Percentiles rank a stretch among this genome's conserved stretches.
Conservation (phyloP, 2,329 filamentous ascomycete species). For the Chaetomiaceae sp. region DNA sequence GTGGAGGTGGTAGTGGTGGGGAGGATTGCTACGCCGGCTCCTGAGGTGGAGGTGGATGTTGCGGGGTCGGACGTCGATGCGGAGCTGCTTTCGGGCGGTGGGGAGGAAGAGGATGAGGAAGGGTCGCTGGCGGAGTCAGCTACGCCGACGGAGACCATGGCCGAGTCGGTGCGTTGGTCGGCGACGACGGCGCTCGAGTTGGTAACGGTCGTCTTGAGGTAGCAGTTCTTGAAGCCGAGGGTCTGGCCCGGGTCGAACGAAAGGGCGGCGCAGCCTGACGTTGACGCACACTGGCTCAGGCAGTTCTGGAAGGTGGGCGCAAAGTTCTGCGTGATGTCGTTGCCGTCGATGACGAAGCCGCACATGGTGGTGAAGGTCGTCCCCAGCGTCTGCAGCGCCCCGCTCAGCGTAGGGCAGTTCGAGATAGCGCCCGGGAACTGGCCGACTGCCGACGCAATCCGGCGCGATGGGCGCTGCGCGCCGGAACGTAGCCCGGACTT, state of each 20-base stretch:
- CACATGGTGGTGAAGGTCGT: slow-evolving; percentile 24
- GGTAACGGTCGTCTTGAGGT: slow-evolving; percentile 23
- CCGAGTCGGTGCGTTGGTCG: slow-evolving; percentile 25
- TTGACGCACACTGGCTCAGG: slow-evolving; percentile 24
- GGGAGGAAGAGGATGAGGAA: not conserved
- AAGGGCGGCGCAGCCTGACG: slow-evolving; percentile 24
- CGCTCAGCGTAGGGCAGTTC: slow-evolving; percentile 24
- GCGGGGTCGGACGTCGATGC: not conserved
- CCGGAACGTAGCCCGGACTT: slow-evolving; percentile 16
- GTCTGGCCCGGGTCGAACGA: slow-evolving; percentile 24
- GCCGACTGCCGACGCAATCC: slow-evolving; percentile 25
- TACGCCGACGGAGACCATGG: slow-evolving; percentile 14
- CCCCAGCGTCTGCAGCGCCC: slow-evolving; percentile 12
- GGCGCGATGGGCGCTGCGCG: slow-evolving; percentile 12
- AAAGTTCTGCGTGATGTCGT: slow-evolving; percentile 26
- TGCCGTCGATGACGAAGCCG: slow-evolving; percentile 25
- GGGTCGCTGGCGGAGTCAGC: not conserved
- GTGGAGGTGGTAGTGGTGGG: slow-evolving; percentile 5
- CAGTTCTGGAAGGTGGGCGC: slow-evolving; percentile 27
- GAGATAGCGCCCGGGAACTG: slow-evolving; percentile 25
- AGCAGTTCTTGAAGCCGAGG: slow-evolving; percentile 30
- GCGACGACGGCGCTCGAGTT: slow-evolving; percentile 15
- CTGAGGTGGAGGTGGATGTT: not conserved
- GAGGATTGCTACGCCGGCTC: slow-evolving; percentile 12
- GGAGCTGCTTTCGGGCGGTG: too few species aligned